Base-by-base conservation (phyloP, 2,329 filamentous ascomycete genomes). In the Botrytis paeoniae region DNA sequence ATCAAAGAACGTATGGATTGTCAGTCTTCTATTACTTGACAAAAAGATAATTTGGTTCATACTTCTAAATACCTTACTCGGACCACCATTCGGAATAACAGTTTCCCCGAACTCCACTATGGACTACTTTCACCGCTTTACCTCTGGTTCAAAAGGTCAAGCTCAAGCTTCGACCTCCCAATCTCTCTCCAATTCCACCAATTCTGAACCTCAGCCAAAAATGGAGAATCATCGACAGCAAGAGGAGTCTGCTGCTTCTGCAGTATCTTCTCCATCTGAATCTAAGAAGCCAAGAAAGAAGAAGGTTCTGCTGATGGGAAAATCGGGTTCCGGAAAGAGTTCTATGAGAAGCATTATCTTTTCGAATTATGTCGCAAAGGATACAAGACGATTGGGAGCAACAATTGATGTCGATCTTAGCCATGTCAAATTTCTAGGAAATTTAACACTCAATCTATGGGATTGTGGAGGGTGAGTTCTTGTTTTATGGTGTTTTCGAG, bases 291-390 rank as follows among this genome's bases (percentile, higher is more conserved):
- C 89, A 79, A 93, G 94, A 86, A 95, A 95, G 87, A 93, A 93
- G 85, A 95, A 95, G 87, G 92, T 95, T 69, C 86, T 95, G 68
- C 85, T 95, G 75, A 95, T 95, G 96, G 96, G 96, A 78, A 98
- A 98, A 85, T 97, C 93, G 75, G 96, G 96, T 71, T 97, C 95
- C 0, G 96, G 96, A 72, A 99, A 99, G 84, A 98, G 95, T 60
- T 98, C 94, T 73, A 99, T 99, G 96, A 89, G 96, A 76, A 96
- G 93, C 80, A 98, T 99, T 81, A 98, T 99, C 82, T 99, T 99
- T 84, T 97, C 93, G 86, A 98, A 98, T 83, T 98, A 98, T 82
- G 95, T 98, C 77, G 96, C 96, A 73, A 94, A 97, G 81, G 96
- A 99, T 82, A 97, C 97, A 10, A 89, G 96, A 57, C 87, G 96